Base-by-base conservation (phyloP, 129 eudicot species). In the Gnaphalium uliginosum region DNA sequence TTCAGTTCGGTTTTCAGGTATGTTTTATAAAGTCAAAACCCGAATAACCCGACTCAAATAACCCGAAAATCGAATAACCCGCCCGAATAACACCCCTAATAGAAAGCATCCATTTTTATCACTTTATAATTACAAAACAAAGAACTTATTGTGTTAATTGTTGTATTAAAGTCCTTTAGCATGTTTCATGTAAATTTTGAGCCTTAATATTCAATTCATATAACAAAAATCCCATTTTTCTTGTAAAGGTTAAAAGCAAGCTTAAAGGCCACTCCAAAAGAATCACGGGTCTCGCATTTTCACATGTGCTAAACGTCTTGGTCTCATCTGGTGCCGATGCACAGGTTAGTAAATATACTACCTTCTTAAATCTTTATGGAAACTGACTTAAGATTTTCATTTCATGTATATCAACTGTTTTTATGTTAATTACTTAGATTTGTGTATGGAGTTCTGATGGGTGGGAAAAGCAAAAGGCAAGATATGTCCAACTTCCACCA, bases 241-340 rank as follows among this genome's bases (percentile, higher is more conserved):
- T 51, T 62, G 32, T 66, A 66, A 83, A 92, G 98, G 96, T 92
- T 35, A 92, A 92, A 87, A 92, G 98, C 89, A 92, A 92, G 92
- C 93, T 92, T 43, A 92, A 84, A 85, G 98, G 98, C 13, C 98
- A 92, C 83, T 81, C 91, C 11, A 92, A 92, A 71, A 87, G 93
- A 81, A 87, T 92, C 17, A 92, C 98, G 18, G 98, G 98, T 59
- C 93, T 92, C 59, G 96, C 94, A 43, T 92, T 92, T 82, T 92
- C 98, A 41, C 87, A 86, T 77, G 87, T 81, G 41, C 80, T 89
- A 41, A 89, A 87, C 68, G 93, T 87, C 78, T 81, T 92, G 37
- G 96, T 92, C 77, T 92, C 98, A 68, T 87, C 96, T 15, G 98
- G 98, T 64, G 98, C 98, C 10, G 98, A 92, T 87, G 89, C 98